Evolutionary conservation across 2,329 filamentous ascomycete genomes (phyloP).

Genomic region (Sclerotinia glacialis): DNA sequence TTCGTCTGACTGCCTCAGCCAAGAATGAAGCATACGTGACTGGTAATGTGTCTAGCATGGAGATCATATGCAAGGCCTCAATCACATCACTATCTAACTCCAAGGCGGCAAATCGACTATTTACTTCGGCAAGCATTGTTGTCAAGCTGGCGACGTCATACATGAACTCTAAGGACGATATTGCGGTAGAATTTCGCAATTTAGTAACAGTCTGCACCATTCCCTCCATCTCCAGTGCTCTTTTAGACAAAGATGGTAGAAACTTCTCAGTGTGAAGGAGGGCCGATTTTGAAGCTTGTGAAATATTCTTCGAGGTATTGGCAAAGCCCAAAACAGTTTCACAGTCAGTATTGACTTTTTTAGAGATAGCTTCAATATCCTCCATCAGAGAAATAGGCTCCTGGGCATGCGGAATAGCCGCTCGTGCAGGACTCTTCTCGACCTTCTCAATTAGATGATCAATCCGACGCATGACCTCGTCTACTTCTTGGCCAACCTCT

Average conservation of each 20-base stretch:
- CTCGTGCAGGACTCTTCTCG: slow-evolving; percentile 55
- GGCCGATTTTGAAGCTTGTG: slow-evolving; percentile 62
- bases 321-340: slow-evolving; percentile 70
- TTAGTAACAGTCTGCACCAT: slow-evolving; percentile 59
- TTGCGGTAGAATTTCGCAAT: slow-evolving; percentile 65
- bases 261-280: slow-evolving; percentile 61
- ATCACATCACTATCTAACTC: slow-evolving; percentile 72
- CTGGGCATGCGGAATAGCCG: slow-evolving; percentile 54
- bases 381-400: slow-evolving; percentile 69
- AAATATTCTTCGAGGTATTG: slow-evolving; percentile 62
- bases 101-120: slow-evolving; percentile 67
- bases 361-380: slow-evolving; percentile 81
- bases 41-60: slow-evolving; percentile 77
- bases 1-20: slow-evolving; percentile 78
- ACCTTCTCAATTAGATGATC: slow-evolving; percentile 62
- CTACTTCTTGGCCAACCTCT: slow-evolving; percentile 59
- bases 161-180: slow-evolving; percentile 71
- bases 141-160: slow-evolving; percentile 79
- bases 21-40: slow-evolving; percentile 87
- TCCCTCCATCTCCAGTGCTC: slow-evolving; percentile 59
- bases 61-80: slow-evolving; percentile 76
- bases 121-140: slow-evolving; percentile 67
- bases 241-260: slow-evolving; percentile 56
- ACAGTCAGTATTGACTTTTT: slow-evolving; percentile 84
- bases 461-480: slow-evolving; percentile 59